Percentiles rank a stretch among this genome's conserved stretches.
Evolutionary conservation across 352 stramenopile genomes (phyloP).

Genomic region (Pythium guiyangense): DNA sequence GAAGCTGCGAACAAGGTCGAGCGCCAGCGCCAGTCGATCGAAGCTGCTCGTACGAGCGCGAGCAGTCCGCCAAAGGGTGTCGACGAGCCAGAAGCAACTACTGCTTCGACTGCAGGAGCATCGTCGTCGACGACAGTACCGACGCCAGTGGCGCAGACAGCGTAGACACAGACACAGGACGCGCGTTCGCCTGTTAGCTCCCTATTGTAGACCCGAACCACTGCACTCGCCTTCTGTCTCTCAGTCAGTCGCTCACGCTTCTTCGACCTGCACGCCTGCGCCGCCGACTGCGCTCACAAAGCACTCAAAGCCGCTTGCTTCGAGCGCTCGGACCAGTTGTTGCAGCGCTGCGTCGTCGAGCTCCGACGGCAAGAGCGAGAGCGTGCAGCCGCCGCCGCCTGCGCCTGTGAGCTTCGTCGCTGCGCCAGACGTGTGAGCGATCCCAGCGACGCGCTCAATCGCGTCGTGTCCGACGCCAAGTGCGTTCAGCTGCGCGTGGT

Average conservation of each 20-base stretch:
- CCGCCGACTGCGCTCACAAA: conserved; percentile 58
- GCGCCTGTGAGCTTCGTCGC: conserved; percentile 91
- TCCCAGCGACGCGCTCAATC: conserved; percentile 40
- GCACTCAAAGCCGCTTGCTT: conserved; percentile 44
- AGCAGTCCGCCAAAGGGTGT: conserved; percentile 1
- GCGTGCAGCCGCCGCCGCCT: conserved; percentile 82
- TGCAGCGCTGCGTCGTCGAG: conserved; percentile 33
- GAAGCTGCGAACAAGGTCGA: conserved; percentile 25
- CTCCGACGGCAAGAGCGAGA: conserved; percentile 66
- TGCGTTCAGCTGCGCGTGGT: conserved; percentile 73
- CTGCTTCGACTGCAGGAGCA: background rate
- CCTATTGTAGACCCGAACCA: conserved; percentile 10
- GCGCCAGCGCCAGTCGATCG: conserved; percentile 30
- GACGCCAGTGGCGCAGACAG: background rate
- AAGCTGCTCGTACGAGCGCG: background rate
- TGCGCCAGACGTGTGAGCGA: conserved; percentile 26
- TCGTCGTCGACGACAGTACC: background rate
- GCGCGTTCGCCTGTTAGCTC: conserved; percentile 7
- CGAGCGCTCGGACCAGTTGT: conserved; percentile 42
- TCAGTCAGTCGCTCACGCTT: background rate
- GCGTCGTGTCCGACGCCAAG: conserved; percentile 82
- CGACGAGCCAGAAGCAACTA: background rate
- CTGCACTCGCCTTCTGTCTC: background rate
- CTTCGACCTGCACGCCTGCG: conserved; percentile 27
- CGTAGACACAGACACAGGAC: background rate